Base-by-base conservation (phyloP, 257 asterid genomes). In the Leonotis leonurus region DNA sequence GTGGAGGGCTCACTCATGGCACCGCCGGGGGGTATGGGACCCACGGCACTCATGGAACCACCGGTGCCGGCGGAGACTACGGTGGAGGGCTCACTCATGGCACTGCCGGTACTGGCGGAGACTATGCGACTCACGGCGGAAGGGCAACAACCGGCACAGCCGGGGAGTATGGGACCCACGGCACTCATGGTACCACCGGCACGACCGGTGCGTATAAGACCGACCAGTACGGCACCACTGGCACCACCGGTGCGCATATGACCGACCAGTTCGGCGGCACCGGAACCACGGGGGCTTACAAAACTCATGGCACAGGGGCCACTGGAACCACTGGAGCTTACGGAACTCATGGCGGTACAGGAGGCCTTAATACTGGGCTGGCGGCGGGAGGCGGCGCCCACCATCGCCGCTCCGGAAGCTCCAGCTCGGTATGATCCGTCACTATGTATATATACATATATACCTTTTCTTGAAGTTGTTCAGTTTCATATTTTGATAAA, bases 371-470 rank as follows among this genome's bases (percentile, higher is more conserved):
- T 6, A 8, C 53, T 3, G 85, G 72, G 3, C 11, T 65, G 3
- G 49, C 67, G 1, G 72, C 30, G 60, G 75, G 48, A 1, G 56
- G 48, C 8, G 67, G 73, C 33, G 67, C 68, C 73, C 65, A 54
- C 32, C 77, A 73, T 78, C 74, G 71, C 46, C 74, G 81, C 71
- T 53, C 90, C 16, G 84, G 81, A 13, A 63, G 81, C 78, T 55
- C 78, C 11, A 65, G 85, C 77, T 80, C 83, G 81, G 86, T 80
- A 74, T 8, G 50, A 32, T 3, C 3, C 41, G 0, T 8, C n/a
- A n/a, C n/a, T n/a, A n/a, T n/a, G n/a, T n/a, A n/a, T n/a, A n/a
- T n/a, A n/a, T n/a, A n/a, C n/a, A n/a, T 13, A 29, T 5, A 0
- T 22, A 5, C 12, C 12, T 25, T 40, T 22, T 37, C 9, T n/a